Base-by-base conservation (phyloP, 1,284 basidiomycete species). In the Polyporus tsugae region DNA sequence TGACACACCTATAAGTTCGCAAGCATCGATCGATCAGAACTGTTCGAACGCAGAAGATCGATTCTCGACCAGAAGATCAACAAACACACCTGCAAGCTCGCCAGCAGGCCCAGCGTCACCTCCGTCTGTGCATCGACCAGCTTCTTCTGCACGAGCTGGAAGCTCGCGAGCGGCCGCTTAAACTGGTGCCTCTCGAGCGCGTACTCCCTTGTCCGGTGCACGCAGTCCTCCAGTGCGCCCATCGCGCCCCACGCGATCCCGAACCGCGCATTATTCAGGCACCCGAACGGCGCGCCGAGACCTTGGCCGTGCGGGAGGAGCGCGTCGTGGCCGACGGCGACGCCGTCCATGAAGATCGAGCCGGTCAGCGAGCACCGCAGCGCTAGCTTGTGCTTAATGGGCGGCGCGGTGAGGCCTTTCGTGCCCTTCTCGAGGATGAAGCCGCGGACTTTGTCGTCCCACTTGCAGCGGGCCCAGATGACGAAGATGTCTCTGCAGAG, bases 71-170 rank as follows among this genome's bases (percentile, higher is more conserved):
- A 39, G 39, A 29, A 25, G 22, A 25, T 6, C 6, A 7, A 25
- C n/a, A 3, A 4, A 62, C 71, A 49, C 57, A 76, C 76, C 73
- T 82, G 92, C 55, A 92, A 78, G 65, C 90, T 91, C 9, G 93
- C 95, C 35, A 92, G 86, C 19, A 97, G 83, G n/a, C 95, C 96
- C 17, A 98, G 83, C 0, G 91, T 88, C 13, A 91, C 89, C 75
- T 97, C 95, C 1, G 92, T 95, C 72, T 94, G 91, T 17, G 97
- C 97, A 74, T 98, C 96, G 1, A 93, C 95, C 22, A 99, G 86
- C 82, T 99, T 99, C 88, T 97, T 97, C 81, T 99, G 97, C 29
- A 99, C 88, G 25, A 97, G 89, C 81, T 99, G 97, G 89, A 98
- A 99, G 3, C 93, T 94, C 1, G 95, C 96, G 5, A 99, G 86